Evolutionary conservation across 2,329 filamentous ascomycete genomes (phyloP).

Genomic region (Hypoxylon sp.): DNA sequence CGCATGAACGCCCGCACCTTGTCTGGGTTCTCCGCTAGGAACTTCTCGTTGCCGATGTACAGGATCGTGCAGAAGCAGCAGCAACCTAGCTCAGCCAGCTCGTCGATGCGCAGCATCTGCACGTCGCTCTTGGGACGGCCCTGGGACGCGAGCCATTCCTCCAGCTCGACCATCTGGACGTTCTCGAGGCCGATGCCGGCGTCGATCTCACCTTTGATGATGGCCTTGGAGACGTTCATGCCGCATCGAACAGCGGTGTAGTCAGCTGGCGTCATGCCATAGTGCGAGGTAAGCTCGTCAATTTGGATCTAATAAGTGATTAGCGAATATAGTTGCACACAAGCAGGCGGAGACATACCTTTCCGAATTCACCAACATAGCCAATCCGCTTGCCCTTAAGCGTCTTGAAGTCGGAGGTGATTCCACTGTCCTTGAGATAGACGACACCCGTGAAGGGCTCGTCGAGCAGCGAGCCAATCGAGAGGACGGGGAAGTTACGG

Average conservation of each 20-base stretch:
- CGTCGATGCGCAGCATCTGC: constrained; percentile 85
- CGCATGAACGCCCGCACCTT: constrained; percentile 78
- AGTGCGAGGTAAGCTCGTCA: constrained; percentile 83
- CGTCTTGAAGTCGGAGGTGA: constrained; percentile 81
- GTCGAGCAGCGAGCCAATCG: constrained; percentile 81
- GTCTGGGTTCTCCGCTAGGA: constrained; percentile 75
- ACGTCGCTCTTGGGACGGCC: constrained; percentile 76
- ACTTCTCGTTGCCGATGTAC: constrained; percentile 83
- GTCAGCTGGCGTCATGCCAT: constrained; percentile 79
- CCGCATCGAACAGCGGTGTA: constrained; percentile 84
- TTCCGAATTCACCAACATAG: constrained; percentile 86
- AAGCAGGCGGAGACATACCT: constrained; percentile 50
- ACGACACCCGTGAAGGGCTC: constrained; percentile 86
- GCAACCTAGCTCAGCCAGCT: constrained; percentile 83
- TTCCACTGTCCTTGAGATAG: constrained; percentile 81
- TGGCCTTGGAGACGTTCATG: constrained; percentile 85
- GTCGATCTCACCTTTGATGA: constrained; percentile 80
- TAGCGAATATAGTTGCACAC: not conserved
- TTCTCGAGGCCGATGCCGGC: constrained; percentile 85
- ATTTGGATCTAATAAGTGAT: constrained; percentile 73
- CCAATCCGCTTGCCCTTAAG: constrained; percentile 84
- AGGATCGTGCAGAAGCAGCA: constrained; percentile 89
- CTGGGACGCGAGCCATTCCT: constrained; percentile 79
- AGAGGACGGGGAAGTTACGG: constrained; percentile 79
- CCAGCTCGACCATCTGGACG: constrained; percentile 86